Conservation (phyloP, 768 basidiomycete genomes). For the Pleurotus salmoneostramineus region DNA sequence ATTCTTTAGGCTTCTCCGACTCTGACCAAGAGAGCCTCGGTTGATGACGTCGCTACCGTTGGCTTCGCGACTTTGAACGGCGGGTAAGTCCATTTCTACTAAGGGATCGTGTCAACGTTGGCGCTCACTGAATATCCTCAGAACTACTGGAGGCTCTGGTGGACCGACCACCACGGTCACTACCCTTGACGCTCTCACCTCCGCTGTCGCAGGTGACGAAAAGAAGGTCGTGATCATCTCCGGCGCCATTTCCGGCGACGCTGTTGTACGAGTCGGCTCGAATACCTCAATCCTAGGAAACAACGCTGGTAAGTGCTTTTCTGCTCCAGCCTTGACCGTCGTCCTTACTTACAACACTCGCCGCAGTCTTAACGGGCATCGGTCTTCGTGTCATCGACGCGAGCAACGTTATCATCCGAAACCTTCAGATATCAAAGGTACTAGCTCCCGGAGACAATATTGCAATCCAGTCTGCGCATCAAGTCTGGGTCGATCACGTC, state of each 20-base stretch:
- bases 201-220: constrained; percentile 34
- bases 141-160: constrained; percentile 41
- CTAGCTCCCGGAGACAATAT: constrained; percentile 43
- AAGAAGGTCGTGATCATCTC: constrained; percentile 42
- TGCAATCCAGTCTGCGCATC: constrained; percentile 32
- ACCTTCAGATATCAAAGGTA: constrained; percentile 46
- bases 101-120: not conserved
- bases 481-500: constrained; percentile 43
- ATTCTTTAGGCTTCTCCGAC: not conserved
- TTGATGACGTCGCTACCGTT: not conserved
- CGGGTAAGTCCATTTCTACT: not conserved
- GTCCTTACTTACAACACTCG: not conserved
- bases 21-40: not conserved
- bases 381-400: constrained; percentile 40
- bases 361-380: constrained; percentile 37
- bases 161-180: constrained; percentile 39
- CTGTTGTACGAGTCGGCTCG: constrained; percentile 35
- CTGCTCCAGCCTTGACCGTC: too few species aligned
- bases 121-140: constrained; percentile 8
- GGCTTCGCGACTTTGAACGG: not conserved
- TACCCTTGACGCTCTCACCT: constrained; percentile 35
- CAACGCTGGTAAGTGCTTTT: not conserved
- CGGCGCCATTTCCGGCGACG: constrained; percentile 37
- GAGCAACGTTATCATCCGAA: constrained; percentile 44
- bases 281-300: constrained; percentile 41